Conservation (phyloP, 2,329 filamentous ascomycete genomes). For the Cercospora zeina region DNA sequence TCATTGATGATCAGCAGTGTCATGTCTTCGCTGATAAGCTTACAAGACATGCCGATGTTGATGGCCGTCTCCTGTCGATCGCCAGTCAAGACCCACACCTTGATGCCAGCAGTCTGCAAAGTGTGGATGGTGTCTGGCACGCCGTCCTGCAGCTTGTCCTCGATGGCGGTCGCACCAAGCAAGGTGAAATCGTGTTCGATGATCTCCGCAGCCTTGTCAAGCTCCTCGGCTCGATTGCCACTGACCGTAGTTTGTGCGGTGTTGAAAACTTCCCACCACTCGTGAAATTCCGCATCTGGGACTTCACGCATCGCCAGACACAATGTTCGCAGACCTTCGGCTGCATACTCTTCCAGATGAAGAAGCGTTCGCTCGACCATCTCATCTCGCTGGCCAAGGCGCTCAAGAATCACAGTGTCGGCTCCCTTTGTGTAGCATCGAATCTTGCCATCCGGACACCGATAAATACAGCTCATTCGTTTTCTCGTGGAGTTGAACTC, state of each 20-base stretch:
- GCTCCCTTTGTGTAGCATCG: slow-evolving; percentile 94
- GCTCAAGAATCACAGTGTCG: slow-evolving; percentile 94
- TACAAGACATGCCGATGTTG: slow-evolving; percentile 99
- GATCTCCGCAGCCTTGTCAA: slow-evolving; percentile 95
- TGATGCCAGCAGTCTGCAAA: slow-evolving; percentile 93
- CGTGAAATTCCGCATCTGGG: slow-evolving; percentile 80
- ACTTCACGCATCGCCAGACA: slow-evolving; percentile 94
- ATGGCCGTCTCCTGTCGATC: slow-evolving; percentile 98
- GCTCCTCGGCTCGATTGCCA: slow-evolving; percentile 87
- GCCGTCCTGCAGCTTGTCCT: slow-evolving; percentile 94
- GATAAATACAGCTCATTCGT: slow-evolving; percentile 95
- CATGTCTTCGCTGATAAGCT: slow-evolving; percentile 98
- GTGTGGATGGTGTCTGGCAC: slow-evolving; percentile 98
- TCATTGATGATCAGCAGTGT: slow-evolving; percentile 96
- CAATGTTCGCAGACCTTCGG: slow-evolving; percentile 89
- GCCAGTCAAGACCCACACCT: slow-evolving; percentile 96
- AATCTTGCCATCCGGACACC: slow-evolving; percentile 93
- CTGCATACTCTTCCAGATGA: slow-evolving; percentile 97
- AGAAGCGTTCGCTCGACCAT: slow-evolving; percentile 86
- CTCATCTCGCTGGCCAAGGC: slow-evolving; percentile 73
- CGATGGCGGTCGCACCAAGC: slow-evolving; percentile 92
- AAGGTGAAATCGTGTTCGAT: slow-evolving; percentile 91
- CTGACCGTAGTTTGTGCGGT: slow-evolving; percentile 85
- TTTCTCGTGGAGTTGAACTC: slow-evolving; percentile 98
- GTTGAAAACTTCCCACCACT: slow-evolving; percentile 86